Evolutionary conservation across 164 flowering plant species (phyloP).

Genomic region (Vitis amurensis): DNA sequence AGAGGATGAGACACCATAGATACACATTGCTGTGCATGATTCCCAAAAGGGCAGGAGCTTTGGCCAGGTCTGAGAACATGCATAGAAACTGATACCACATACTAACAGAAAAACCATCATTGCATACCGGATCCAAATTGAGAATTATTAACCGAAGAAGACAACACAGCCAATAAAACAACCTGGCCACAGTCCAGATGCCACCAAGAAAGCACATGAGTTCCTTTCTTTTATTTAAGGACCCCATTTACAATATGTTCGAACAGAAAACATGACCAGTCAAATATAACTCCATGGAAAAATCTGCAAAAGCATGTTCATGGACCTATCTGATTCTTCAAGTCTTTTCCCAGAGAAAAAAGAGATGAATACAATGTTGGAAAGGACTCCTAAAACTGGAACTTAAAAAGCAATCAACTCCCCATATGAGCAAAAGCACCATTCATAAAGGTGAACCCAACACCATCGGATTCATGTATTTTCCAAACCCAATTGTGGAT

Average conservation of each 20-base stretch:
- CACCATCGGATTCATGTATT: background rate
- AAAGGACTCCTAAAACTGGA: background rate
- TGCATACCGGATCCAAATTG: background rate
- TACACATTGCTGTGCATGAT: no score
- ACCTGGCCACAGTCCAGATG: background rate
- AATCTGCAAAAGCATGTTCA: conserved; percentile 1
- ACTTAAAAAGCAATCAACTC: background rate
- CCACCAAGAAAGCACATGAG: background rate
- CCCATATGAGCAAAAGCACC: background rate
- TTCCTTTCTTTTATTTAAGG: background rate
- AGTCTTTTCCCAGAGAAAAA: background rate
- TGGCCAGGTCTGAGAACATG: no score
- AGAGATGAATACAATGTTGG: background rate
- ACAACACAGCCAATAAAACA: background rate
- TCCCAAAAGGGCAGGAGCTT: no score
- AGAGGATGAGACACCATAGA: no score
- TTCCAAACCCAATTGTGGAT: background rate
- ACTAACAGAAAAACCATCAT: background rate
- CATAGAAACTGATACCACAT: background rate
- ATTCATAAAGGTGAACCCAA: background rate
- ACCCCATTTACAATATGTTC: background rate
- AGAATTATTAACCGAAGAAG: background rate
- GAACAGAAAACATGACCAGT: background rate
- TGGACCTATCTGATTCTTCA: background rate
- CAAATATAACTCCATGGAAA: background rate